A percentile compares a stretch with the other conserved stretches of the same genome.
These are phyloP conservation scores for Cystofilobasidium macerans DNA, from an alignment of 768 basidiomycete species.

Conservation along the genomic window DNA sequence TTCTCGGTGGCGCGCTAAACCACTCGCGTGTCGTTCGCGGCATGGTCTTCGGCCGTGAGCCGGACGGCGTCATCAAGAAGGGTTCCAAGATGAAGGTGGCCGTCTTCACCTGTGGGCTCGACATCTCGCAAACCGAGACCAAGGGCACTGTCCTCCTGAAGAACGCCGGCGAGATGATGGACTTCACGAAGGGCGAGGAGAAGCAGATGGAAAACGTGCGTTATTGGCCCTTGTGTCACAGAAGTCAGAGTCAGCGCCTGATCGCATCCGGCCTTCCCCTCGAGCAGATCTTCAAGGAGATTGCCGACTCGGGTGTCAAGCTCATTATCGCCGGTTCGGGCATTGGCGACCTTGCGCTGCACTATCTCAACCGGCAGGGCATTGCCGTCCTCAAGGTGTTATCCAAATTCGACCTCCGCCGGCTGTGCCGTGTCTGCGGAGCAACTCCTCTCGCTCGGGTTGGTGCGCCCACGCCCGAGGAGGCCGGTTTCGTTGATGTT, in stretches of 20 bases:
- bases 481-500: slow-evolving; percentile 84
- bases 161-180: slow-evolving; percentile 90
- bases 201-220: slow-evolving; percentile 78
- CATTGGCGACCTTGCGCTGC: slow-evolving; percentile 88
- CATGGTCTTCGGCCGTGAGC: slow-evolving; percentile 96
- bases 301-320: slow-evolving; percentile 87
- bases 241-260: no score
- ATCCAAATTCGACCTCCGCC: slow-evolving; percentile 92
- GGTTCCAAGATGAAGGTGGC: slow-evolving; percentile 79
- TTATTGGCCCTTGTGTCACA: no score
- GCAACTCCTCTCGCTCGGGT: slow-evolving; percentile 92
- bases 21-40: slow-evolving; percentile 82
- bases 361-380: slow-evolving; percentile 86
- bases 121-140: slow-evolving; percentile 92
- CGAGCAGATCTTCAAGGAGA: slow-evolving; percentile 82
- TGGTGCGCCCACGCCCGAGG: slow-evolving; percentile 90
- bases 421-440: slow-evolving; percentile 86
- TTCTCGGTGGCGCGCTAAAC: slow-evolving; percentile 83
- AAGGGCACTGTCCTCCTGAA: slow-evolving; percentile 96
- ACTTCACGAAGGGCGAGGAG: slow-evolving; percentile 92
- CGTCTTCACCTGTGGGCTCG: slow-evolving; percentile 84
- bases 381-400: slow-evolving; percentile 94
- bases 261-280: background rate
- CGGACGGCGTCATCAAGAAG: slow-evolving; percentile 83
- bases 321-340: slow-evolving; percentile 86